Conservation (phyloP, 768 basidiomycete species). For the Collybia sp. region DNA sequence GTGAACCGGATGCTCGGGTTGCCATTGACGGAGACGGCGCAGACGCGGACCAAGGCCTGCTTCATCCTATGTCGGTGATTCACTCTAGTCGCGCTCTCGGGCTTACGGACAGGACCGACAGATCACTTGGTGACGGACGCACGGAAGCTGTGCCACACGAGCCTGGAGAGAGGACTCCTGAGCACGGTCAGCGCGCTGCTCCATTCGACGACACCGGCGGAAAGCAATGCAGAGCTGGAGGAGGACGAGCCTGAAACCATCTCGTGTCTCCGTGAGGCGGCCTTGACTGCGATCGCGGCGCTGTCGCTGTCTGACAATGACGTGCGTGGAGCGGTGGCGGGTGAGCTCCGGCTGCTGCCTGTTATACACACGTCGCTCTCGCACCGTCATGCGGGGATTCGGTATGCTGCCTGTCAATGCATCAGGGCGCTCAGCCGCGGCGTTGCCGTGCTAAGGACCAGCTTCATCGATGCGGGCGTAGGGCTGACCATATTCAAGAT, state of each 20-base stretch:
- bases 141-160: constrained; percentile 56
- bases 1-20: constrained; percentile 55
- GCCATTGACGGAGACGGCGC: constrained; percentile 29
- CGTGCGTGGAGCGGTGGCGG: constrained; percentile 63
- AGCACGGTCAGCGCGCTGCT: constrained; percentile 47
- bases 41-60: constrained; percentile 61
- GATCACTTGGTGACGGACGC: constrained; percentile 74
- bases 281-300: constrained; percentile 65
- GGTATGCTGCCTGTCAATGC: constrained; percentile 86
- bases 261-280: constrained; percentile 60
- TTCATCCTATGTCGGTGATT: constrained; percentile 63
- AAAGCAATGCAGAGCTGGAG: constrained; percentile 45
- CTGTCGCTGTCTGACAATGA: constrained; percentile 71
- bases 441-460: constrained; percentile 78
- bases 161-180: constrained; percentile 67
- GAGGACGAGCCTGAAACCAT: constrained; percentile 64
- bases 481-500: constrained; percentile 68
- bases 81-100: constrained; percentile 1
- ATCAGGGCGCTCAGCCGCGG: constrained; percentile 76
- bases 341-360: constrained; percentile 39
- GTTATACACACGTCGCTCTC: constrained; percentile 48
- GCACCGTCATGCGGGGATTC: constrained; percentile 66
- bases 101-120: constrained; percentile 11
- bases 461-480: constrained; percentile 77
- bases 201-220: constrained; percentile 47